Evolutionary conservation across 2,329 filamentous ascomycete genomes (phyloP), one percentile per base, ranked within the genome.

Genomic region (Colletotrichum godetiae): DNA sequence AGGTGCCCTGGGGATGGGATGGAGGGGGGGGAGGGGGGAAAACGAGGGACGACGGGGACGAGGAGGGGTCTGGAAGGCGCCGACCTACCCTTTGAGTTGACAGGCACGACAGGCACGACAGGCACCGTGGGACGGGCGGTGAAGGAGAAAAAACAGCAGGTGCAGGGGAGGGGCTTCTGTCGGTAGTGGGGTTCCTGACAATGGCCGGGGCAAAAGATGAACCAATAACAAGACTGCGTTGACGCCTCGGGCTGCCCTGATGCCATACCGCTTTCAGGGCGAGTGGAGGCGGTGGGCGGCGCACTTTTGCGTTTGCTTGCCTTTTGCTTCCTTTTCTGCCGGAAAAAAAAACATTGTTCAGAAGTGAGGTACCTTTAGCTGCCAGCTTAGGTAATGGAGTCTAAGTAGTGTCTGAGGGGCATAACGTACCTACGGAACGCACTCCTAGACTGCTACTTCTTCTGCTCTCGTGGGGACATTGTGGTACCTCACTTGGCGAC

Each of bases 221-320:
- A 31, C 70, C 70, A 73, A 70, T 73, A 6, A 52, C 29, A 46
- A 10, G 12, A 7, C 15, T 22, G 15, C 13, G 0, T 27, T 24
- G 49, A 27, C 19, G 29, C 37, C 67, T 70, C 12, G 13, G 66
- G 49, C 70, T 73, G 70, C 70, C 70, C 70, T 73, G 67, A 65
- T 65, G 70, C 70, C 67, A 73, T 73, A 70, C 70, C 67, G 67
- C 67, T 65, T 73, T 73, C 70, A 61, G 70, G 58, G 46, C n/a
- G 12, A 42, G 66, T 70, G 67, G 67, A 70, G 66, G 56, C 42
- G 49, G 60, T 65, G 67, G 49, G 46, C 67, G 67, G 60, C 67
- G 70, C 70, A 73, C 70, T 70, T 70, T 73, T 73, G 60, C 33
- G 13, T 55, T 72, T 57, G 35, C 61, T 55, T 64, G 52, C 24